Evolutionary conservation across 805 yeast genomes (phyloP).

Genomic region (Cyberlindnera maritima): DNA sequence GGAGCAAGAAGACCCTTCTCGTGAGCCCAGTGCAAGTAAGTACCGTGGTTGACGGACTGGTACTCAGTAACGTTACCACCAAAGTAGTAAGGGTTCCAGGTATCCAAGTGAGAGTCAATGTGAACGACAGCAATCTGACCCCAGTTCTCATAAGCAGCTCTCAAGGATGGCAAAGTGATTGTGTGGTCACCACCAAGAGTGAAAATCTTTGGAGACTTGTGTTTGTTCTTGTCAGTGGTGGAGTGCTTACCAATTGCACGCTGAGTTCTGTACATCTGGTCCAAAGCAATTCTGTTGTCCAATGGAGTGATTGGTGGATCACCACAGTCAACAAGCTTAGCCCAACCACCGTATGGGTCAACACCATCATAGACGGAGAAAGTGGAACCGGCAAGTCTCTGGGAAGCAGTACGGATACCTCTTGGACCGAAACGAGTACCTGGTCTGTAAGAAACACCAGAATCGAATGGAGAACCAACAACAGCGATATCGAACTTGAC

Average conservation of each 20-base stretch:
- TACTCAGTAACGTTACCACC: conserved; percentile 64
- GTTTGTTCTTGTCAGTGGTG: conserved; percentile 29
- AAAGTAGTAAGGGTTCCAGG: conserved; percentile 61
- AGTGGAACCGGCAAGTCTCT: conserved; percentile 39
- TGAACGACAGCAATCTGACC: conserved; percentile 48
- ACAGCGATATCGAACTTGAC: conserved; percentile 35
- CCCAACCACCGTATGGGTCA: conserved; percentile 53
- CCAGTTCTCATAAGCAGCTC: conserved; percentile 44
- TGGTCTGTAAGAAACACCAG: conserved; percentile 50
- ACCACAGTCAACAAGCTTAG: conserved; percentile 55
- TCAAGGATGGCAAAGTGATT: conserved; percentile 45
- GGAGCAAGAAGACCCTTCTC: conserved; percentile 58
- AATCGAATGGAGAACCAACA: conserved; percentile 56
- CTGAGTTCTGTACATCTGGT: conserved; percentile 53
- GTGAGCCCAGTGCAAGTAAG: conserved; percentile 66
- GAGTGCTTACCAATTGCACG: conserved; percentile 41
- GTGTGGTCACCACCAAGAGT: conserved; percentile 59
- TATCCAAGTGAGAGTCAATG: conserved; percentile 68
- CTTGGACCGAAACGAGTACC: conserved; percentile 55
- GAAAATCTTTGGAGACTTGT: conserved; percentile 36
- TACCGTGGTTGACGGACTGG: conserved; percentile 63
- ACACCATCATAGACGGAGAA: conserved; percentile 51
- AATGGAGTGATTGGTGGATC: conserved; percentile 64
- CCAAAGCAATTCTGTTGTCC: conserved; percentile 58
- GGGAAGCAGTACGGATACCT: conserved; percentile 44